Conservation (phyloP, 2,329 filamentous ascomycete genomes). For the Exutisphaerella laricina region DNA sequence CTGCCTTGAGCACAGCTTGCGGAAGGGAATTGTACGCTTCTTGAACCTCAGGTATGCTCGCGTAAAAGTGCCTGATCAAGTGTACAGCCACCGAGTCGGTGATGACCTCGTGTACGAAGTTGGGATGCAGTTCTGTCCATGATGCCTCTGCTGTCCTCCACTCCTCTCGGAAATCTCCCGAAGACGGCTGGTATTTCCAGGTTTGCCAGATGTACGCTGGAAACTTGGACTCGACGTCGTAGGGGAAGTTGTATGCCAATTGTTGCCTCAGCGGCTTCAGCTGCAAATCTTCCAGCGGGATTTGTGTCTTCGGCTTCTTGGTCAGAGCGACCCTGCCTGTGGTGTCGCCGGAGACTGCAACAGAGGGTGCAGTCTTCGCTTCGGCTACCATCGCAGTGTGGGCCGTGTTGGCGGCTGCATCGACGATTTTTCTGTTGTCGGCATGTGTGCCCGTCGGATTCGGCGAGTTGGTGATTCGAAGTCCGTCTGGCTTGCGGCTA, state of each 20-base stretch:
- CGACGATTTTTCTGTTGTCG: slow-evolving; percentile 33
- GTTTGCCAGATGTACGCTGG: slow-evolving; percentile 99
- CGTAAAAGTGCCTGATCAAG: slow-evolving; percentile 80
- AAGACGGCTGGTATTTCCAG: slow-evolving; percentile 82
- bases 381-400: slow-evolving; percentile 10
- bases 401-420: slow-evolving; percentile 11
- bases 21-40: slow-evolving; percentile 47
- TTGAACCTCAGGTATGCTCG: slow-evolving; percentile 52
- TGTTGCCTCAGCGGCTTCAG: slow-evolving; percentile 70
- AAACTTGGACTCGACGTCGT: slow-evolving; percentile 82
- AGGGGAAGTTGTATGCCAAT: slow-evolving; percentile 88
- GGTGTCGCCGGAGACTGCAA: slow-evolving; percentile 20
- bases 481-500: slow-evolving; percentile 17
- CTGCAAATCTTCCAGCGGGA: slow-evolving; percentile 63
- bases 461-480: slow-evolving; percentile 30
- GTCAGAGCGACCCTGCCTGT: slow-evolving; percentile 26
- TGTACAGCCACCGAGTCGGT: slow-evolving; percentile 82
- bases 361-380: slow-evolving; percentile 11
- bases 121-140: slow-evolving; percentile 81
- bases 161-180: slow-evolving; percentile 64
- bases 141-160: slow-evolving; percentile 82
- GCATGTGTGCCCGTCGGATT: slow-evolving; percentile 34
- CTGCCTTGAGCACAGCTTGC: slow-evolving; percentile 53
- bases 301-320: slow-evolving; percentile 49
- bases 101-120: slow-evolving; percentile 93